Percentiles rank a stretch among this genome's conserved stretches.
phyloP scores from a whole-genome alignment of 2,329 filamentous ascomycete genomes.

The Phyllosticta citribraziliensis region DNA sequence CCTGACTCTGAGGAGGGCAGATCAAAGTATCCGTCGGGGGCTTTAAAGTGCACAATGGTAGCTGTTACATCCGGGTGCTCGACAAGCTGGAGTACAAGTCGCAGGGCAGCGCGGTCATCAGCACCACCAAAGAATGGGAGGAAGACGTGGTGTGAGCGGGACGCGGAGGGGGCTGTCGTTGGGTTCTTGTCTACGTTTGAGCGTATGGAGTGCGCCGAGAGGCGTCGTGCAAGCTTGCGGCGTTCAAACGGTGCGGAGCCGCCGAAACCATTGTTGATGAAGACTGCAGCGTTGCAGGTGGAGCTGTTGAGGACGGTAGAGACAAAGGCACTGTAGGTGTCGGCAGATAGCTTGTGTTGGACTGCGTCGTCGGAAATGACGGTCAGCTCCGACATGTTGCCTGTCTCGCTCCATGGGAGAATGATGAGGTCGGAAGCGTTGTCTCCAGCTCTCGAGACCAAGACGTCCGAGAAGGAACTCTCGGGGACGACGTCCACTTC shows the following conservation, averaged over 20 bases:
- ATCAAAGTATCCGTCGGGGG: slow-evolving; percentile 6
- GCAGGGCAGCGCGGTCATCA: slow-evolving; percentile 72
- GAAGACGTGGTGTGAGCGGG: slow-evolving; percentile 74
- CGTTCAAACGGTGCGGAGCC: slow-evolving; percentile 28
- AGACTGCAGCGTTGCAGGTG: slow-evolving; percentile 56
- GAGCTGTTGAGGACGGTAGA: slow-evolving; percentile 53
- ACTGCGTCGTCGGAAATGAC: slow-evolving; percentile 39
- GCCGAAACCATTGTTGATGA: slow-evolving; percentile 64
- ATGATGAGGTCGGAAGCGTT: slow-evolving; percentile 59
- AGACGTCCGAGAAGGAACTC: slow-evolving; percentile 65
- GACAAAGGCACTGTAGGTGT: slow-evolving; percentile 66
- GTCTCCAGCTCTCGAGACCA: slow-evolving; percentile 51
- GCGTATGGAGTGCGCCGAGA: slow-evolving; percentile 31
- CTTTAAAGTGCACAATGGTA: slow-evolving; percentile 56
- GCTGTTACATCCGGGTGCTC: slow-evolving; percentile 70
- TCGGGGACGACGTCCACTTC: slow-evolving; percentile 73
- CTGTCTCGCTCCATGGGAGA: slow-evolving; percentile 83
- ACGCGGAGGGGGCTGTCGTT: slow-evolving; percentile 45
- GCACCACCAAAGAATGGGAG: slow-evolving; percentile 75
- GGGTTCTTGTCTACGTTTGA: slow-evolving; percentile 44
- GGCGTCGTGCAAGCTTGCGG: not conserved
- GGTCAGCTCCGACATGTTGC: slow-evolving; percentile 59
- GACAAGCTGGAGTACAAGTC: slow-evolving; percentile 74
- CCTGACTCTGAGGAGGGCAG: slow-evolving; percentile 7
- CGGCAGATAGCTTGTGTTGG: slow-evolving; percentile 49